Percentiles rank a stretch among this genome's conserved stretches.
These are phyloP conservation scores for Mycena alexandri DNA, from an alignment of 768 basidiomycete species.

Conservation along the genomic window DNA sequence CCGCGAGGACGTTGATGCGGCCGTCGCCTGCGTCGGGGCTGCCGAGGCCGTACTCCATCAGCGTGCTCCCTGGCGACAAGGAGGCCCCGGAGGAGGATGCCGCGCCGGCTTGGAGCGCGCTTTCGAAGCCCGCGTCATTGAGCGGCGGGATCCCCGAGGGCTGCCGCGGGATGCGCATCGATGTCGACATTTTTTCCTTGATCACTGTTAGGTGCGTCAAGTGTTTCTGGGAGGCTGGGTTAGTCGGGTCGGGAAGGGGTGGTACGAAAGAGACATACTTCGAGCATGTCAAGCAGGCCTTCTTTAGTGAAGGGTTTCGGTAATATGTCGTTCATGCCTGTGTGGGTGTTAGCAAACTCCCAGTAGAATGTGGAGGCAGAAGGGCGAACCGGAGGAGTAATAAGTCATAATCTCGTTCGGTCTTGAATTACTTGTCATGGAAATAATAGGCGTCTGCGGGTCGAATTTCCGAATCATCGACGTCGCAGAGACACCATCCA, in stretches of 20 bases:
- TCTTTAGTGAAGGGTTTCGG: slow-evolving; percentile 98
- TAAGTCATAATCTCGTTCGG: slow-evolving; percentile 95
- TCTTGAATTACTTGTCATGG: slow-evolving; percentile 96
- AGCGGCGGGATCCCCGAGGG: slow-evolving; percentile 75
- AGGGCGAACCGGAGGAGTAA: slow-evolving; percentile 72
- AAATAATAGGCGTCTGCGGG: slow-evolving; percentile 95
- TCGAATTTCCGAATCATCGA: slow-evolving; percentile 96
- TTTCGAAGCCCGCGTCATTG: slow-evolving; percentile 65
- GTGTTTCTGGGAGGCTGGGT: slow-evolving; percentile 71
- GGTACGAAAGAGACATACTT: slow-evolving; percentile 61
- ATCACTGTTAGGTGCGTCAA: slow-evolving; percentile 89
- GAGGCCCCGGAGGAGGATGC: slow-evolving; percentile 29
- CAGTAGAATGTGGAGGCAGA: not conserved
- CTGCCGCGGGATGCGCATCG: slow-evolving; percentile 57
- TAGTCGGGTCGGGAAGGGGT: not conserved
- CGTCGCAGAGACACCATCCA: slow-evolving; percentile 92
- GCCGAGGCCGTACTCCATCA: slow-evolving; percentile 30
- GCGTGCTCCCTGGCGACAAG: slow-evolving; percentile 2
- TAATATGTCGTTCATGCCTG: slow-evolving; percentile 96
- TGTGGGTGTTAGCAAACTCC: not conserved
- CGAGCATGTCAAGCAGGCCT: slow-evolving; percentile 91
- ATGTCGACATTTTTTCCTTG: slow-evolving; percentile 67
- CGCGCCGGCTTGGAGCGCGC: slow-evolving; percentile 63
- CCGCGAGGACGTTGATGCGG: slow-evolving; percentile 85
- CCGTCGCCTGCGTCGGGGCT: slow-evolving; percentile 61